A percentile compares a stretch with the other conserved stretches of the same genome.
phyloP scores from a whole-genome alignment of 2,329 filamentous ascomycete genomes.

The Hymenoscyphus scutula region DNA sequence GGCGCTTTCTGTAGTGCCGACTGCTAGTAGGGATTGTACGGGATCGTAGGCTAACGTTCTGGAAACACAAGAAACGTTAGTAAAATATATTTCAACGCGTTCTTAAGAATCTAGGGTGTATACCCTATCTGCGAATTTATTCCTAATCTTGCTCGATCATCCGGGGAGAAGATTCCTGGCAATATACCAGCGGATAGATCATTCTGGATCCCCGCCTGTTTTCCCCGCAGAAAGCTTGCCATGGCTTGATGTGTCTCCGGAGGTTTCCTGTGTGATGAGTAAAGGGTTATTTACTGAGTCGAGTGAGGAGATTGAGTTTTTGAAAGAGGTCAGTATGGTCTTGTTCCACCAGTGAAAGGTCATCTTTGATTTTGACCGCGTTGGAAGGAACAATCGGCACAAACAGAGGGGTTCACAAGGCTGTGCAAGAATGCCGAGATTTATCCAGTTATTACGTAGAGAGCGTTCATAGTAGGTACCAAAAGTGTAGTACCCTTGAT shows the following conservation, averaged over 20 bases:
- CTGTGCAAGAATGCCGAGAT: no score
- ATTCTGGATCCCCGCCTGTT: conserved; percentile 88
- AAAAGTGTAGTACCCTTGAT: no score
- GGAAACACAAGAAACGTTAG: conserved; percentile 35
- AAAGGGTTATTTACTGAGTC: background rate
- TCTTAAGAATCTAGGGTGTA: conserved; percentile 20
- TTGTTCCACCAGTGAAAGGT: conserved; percentile 1
- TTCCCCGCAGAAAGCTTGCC: conserved; percentile 85
- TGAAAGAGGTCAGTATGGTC: background rate
- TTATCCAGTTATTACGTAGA: no score
- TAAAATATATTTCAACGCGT: conserved; percentile 4
- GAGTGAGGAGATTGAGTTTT: background rate
- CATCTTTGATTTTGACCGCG: conserved; percentile 1
- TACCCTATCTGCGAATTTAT: conserved; percentile 74
- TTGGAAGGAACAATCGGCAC: background rate
- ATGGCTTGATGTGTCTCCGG: conserved; percentile 46
- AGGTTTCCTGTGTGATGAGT: background rate
- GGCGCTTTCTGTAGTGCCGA: conserved; percentile 84
- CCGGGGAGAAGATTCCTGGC: conserved; percentile 74
- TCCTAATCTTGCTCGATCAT: conserved; percentile 80
- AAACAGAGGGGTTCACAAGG: background rate
- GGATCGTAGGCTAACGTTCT: conserved; percentile 89
- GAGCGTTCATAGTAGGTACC: no score
- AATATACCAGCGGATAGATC: conserved; percentile 82
- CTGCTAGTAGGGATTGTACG: conserved; percentile 85